phyloP scores from a whole-genome alignment of 2,329 filamentous ascomycete genomes.

The Sporothrix variecibatus region DNA sequence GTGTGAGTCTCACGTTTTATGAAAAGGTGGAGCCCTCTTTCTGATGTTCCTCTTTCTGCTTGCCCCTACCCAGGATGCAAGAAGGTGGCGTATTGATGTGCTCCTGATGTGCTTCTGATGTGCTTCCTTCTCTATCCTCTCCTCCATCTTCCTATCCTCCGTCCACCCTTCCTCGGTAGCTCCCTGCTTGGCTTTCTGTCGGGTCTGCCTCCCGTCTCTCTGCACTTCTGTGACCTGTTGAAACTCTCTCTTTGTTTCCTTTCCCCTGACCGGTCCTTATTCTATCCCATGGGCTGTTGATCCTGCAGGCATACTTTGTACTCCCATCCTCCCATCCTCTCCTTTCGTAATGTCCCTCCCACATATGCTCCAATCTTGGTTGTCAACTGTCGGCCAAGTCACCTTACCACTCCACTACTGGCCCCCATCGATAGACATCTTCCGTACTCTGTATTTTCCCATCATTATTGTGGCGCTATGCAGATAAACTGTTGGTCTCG shows the following conservation, averaged over 20 bases:
- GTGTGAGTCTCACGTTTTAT: too few relatives aligned
- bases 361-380: neutral
- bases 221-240: neutral
- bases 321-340: neutral
- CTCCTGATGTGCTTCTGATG: neutral
- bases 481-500: neutral
- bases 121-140: neutral
- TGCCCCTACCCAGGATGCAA: neutral
- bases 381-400: neutral
- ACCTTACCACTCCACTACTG: neutral
- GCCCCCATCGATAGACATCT: neutral
- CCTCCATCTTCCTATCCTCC: neutral
- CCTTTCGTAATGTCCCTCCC: neutral
- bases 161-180: neutral
- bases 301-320: neutral
- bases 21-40: too few relatives aligned
- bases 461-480: neutral
- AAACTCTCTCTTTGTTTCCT: neutral
- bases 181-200: neutral
- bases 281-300: neutral
- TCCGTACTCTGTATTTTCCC: neutral
- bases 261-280: neutral
- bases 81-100: neutral
- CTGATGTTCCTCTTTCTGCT: neutral
- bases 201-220: neutral